Evolutionary conservation across 202 grass and related monocot genomes (phyloP).

Genomic region (Miscanthus sacchariflorus): DNA sequence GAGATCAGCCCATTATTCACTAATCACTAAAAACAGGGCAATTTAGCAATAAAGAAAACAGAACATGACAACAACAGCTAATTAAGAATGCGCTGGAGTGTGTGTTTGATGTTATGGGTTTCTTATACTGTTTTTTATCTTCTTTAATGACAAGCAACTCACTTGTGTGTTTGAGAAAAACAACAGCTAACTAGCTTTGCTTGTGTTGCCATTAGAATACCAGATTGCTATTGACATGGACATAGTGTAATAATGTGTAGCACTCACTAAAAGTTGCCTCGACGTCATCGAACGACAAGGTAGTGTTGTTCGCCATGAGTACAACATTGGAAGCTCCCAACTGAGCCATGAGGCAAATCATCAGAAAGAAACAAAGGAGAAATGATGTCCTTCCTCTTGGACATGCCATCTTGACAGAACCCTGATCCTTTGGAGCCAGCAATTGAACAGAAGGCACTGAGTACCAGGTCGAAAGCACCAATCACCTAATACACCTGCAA

Average conservation of each 20-base stretch:
- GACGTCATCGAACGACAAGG: constrained; percentile 72
- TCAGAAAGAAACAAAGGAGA: constrained; percentile 29
- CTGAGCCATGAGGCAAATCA: constrained; percentile 55
- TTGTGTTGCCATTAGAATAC: constrained; percentile 12
- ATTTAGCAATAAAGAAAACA: neutral
- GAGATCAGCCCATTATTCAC: constrained; percentile 17
- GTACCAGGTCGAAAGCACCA: neutral
- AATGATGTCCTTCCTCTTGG: constrained; percentile 21
- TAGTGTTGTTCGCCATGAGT: constrained; percentile 72
- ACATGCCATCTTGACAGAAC: constrained; percentile 34
- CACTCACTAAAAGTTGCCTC: constrained; percentile 87
- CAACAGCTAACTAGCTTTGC: neutral
- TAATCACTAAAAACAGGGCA: neutral
- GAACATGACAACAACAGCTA: neutral
- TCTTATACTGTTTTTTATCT: neutral
- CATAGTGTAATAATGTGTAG: constrained; percentile 19
- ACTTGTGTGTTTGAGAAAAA: neutral
- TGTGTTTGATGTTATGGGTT: neutral
- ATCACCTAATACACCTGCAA: constrained; percentile 42
- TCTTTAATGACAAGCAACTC: neutral
- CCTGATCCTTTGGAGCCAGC: neutral
- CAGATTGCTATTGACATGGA: constrained; percentile 22
- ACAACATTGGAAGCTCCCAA: constrained; percentile 70
- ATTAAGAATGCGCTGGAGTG: neutral
- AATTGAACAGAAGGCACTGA: too few species aligned